Conservation (phyloP, 352 stramenopile genomes). For the Phytopythium kandeliae region DNA sequence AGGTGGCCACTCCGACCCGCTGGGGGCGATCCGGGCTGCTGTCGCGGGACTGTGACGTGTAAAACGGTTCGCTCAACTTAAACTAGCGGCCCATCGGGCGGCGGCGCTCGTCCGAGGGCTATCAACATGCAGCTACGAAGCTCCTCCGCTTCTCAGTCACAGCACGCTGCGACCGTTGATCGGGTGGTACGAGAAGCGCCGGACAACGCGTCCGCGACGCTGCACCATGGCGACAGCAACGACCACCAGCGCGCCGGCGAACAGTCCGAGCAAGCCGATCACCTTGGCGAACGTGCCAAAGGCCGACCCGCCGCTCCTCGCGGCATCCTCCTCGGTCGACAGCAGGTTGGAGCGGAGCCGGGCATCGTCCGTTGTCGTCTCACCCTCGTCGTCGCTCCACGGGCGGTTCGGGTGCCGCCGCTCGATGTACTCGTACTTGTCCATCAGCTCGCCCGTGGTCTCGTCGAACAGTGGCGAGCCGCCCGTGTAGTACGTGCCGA, state of each 20-base stretch:
- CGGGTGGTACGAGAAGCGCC: conserved; percentile 51
- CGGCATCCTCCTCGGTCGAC: neutral
- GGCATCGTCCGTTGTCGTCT: conserved; percentile 2
- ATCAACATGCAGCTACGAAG: conserved; percentile 4
- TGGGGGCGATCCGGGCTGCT: conserved; percentile 36
- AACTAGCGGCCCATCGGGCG: neutral
- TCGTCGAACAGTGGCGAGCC: conserved; percentile 81
- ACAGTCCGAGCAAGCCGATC: conserved; percentile 27
- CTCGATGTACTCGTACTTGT: conserved; percentile 70
- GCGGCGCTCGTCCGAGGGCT: conserved; percentile 10
- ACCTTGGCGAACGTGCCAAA: conserved; percentile 21
- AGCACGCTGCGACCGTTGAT: conserved; percentile 27
- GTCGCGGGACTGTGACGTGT: conserved; percentile 27
- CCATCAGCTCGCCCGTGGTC: conserved; percentile 36
- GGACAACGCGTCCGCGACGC: conserved; percentile 12
- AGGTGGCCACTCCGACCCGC: conserved; percentile 21
- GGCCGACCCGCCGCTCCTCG: neutral
- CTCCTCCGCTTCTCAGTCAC: neutral
- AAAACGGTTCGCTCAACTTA: neutral
- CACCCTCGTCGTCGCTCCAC: conserved; percentile 30
- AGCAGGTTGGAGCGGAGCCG: conserved; percentile 1
- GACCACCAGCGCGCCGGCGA: conserved; percentile 24
- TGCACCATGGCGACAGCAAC: conserved; percentile 26
- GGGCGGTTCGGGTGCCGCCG: conserved; percentile 42
- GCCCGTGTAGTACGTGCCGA: conserved; percentile 54